Evolutionary conservation across 106 monocot genomes (phyloP).

Genomic region (Platanthera guangdongensis): DNA sequence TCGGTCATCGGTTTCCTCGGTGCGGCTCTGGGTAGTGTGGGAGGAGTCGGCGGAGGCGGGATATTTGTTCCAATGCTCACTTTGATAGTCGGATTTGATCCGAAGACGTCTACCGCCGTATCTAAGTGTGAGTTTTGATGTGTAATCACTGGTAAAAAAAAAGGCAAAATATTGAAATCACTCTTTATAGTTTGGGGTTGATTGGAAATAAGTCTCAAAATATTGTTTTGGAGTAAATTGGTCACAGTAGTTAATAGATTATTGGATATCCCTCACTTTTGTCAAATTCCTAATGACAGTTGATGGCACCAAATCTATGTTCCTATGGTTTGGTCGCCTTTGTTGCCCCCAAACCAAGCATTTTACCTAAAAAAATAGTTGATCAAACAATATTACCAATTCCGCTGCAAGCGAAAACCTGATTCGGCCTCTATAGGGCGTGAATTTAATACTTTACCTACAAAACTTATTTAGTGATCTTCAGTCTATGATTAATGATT

Average conservation of each 20-base stretch:
- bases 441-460: too few relatives aligned
- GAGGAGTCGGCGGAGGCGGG: constrained; percentile 47
- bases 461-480: background rate
- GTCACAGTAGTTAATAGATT: background rate
- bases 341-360: too few relatives aligned
- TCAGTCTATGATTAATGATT: background rate
- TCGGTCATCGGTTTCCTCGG: constrained; percentile 37
- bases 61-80: constrained; percentile 56
- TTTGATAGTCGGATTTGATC: constrained; percentile 45
- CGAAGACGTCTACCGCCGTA: constrained; percentile 44
- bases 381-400: too few relatives aligned
- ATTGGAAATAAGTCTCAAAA: background rate
- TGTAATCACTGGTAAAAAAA: background rate
- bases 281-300: background rate
- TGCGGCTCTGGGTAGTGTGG: constrained; percentile 47
- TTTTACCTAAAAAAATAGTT: too few relatives aligned
- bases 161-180: too few relatives aligned
- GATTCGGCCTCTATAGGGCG: too few relatives aligned
- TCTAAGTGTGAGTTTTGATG: constrained; percentile 34
- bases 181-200: background rate
- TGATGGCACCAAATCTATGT: too few relatives aligned
- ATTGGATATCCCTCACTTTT: background rate
- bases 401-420: too few relatives aligned
- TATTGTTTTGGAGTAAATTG: background rate
- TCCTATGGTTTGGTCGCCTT: too few relatives aligned